Conservation (phyloP, 164 flowering plant species). For the Warburgia ugandensis region DNA sequence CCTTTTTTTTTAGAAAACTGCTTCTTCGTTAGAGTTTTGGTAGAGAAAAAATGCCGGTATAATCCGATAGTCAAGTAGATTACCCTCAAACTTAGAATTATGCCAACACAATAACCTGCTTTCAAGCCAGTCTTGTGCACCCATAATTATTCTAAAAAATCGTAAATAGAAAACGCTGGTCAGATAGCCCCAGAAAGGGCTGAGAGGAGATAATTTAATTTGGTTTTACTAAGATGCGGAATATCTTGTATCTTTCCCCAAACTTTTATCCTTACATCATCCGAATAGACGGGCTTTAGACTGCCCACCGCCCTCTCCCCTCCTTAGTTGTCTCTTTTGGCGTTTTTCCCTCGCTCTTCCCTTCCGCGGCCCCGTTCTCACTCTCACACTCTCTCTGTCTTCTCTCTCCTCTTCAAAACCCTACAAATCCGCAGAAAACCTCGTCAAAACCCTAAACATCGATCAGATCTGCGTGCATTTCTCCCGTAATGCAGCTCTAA, state of each 20-base stretch:
- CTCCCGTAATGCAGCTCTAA: constrained; percentile 10
- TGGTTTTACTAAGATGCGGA: too few species aligned
- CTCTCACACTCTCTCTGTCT: neutral
- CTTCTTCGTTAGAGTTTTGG: too few species aligned
- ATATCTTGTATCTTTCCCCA: neutral
- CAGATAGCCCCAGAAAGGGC: too few species aligned
- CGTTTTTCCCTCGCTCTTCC: constrained; percentile 1
- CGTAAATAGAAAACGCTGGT: too few species aligned
- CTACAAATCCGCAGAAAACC: neutral
- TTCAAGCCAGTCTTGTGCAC: too few species aligned
- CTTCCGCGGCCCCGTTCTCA: constrained; percentile 2
- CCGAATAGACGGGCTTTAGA: neutral
- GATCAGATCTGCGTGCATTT: neutral
- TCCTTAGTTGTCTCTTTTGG: constrained; percentile 2
- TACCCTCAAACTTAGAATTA: too few species aligned
- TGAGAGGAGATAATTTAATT: too few species aligned
- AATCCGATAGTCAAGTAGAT: too few species aligned
- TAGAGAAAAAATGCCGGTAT: too few species aligned
- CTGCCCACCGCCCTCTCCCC: neutral
- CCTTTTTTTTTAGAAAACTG: too few species aligned
- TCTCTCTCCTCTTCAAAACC: constrained; percentile 1
- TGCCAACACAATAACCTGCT: too few species aligned
- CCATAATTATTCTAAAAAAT: too few species aligned
- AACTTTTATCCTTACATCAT: constrained; percentile 1
- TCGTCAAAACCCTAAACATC: constrained; percentile 1